Evolutionary conservation across 768 basidiomycete species (phyloP).

Genomic region (Leccinum aurantiacum): DNA sequence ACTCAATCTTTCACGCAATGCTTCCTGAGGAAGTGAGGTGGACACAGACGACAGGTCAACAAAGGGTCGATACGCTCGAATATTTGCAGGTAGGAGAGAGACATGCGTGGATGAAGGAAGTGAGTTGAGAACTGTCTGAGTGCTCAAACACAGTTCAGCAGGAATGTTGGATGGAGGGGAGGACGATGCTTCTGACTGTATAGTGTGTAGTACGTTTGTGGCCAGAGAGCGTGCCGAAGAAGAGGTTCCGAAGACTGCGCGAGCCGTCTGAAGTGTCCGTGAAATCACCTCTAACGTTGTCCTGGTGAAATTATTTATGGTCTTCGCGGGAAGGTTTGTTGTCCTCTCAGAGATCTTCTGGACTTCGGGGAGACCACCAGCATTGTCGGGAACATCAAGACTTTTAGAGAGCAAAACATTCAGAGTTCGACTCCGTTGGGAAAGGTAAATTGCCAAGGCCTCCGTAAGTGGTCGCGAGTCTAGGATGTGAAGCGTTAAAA

Average conservation of each 20-base stretch:
- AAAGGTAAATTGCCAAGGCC: conserved; percentile 65
- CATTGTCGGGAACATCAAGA: conserved; percentile 30
- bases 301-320: conserved; percentile 53
- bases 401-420: conserved; percentile 42
- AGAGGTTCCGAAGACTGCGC: conserved; percentile 53
- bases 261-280: conserved; percentile 56
- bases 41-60: conserved; percentile 67
- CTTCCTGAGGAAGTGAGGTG: conserved; percentile 44
- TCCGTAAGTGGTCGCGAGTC: conserved; percentile 81
- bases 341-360: conserved; percentile 3
- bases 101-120: conserved; percentile 86
- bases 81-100: conserved; percentile 65
- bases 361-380: conserved; percentile 35
- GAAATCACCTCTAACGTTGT: conserved; percentile 54
- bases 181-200: conserved; percentile 51
- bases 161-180: conserved; percentile 37
- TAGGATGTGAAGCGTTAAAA: conserved; percentile 84
- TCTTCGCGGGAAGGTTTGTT: conserved; percentile 28
- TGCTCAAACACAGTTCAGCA: conserved; percentile 59
- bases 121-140: conserved; percentile 61
- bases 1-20: conserved; percentile 47
- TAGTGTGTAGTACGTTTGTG: conserved; percentile 52
- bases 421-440: conserved; percentile 66
- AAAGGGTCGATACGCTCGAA: conserved; percentile 83
- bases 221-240: conserved; percentile 47